Percentiles rank a stretch among this genome's conserved stretches.
These are phyloP conservation scores for Calocybe indica DNA, from an alignment of 768 basidiomycete genomes.

Conservation along the genomic window DNA sequence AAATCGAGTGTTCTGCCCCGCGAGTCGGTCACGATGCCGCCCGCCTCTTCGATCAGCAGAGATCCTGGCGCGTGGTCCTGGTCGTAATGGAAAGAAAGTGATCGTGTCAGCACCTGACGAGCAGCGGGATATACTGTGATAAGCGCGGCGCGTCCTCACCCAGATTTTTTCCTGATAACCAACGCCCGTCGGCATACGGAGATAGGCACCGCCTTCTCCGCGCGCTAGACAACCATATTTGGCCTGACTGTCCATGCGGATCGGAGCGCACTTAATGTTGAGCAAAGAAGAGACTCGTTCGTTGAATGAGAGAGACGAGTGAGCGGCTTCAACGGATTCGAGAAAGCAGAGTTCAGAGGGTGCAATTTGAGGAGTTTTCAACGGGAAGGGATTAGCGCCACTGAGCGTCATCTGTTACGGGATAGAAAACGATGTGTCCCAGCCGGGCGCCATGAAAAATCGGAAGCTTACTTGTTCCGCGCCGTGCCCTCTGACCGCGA, in stretches of 20 bases:
- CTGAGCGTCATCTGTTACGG: slow-evolving; percentile 44
- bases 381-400: slow-evolving; percentile 37
- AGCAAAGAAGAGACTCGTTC: slow-evolving; percentile 63
- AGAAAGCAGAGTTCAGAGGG: slow-evolving; percentile 59
- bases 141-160: slow-evolving; percentile 36
- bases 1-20: slow-evolving; percentile 78
- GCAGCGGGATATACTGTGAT: not conserved
- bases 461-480: slow-evolving; percentile 56
- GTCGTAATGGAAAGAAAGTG: not conserved
- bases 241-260: slow-evolving; percentile 94
- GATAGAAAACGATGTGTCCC: not conserved
- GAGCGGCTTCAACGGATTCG: slow-evolving; percentile 89
- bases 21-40: slow-evolving; percentile 84
- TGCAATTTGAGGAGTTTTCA: slow-evolving; percentile 48
- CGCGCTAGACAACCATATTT: slow-evolving; percentile 87
- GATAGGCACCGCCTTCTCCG: slow-evolving; percentile 80
- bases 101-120: not conserved
- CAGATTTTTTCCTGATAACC: slow-evolving; percentile 96
- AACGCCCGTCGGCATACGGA: slow-evolving; percentile 71
- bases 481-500: slow-evolving; percentile 84
- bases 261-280: slow-evolving; percentile 55
- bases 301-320: slow-evolving; percentile 87
- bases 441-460: not conserved
- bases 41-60: slow-evolving; percentile 82
- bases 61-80: slow-evolving; percentile 90